A percentile compares a stretch with the other conserved stretches of the same genome.
Evolutionary conservation across 768 basidiomycete genomes (phyloP).

Genomic region (Trametes meyenii): DNA sequence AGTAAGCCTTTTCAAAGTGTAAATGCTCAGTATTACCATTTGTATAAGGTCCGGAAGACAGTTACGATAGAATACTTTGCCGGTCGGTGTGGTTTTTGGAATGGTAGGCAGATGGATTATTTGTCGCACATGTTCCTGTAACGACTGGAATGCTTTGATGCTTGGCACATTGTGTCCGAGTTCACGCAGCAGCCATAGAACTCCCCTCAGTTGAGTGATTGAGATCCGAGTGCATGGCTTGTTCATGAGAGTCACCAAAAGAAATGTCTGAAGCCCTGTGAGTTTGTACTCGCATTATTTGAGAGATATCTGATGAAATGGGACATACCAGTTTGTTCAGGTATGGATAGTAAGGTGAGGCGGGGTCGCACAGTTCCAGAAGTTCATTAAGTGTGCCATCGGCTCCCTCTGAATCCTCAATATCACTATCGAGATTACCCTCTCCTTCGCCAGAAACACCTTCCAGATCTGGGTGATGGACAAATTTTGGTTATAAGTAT

Average conservation of each 20-base stretch:
- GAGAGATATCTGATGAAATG: not conserved
- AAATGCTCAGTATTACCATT: not conserved
- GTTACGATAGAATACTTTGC: constrained; percentile 3
- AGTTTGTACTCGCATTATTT: not conserved
- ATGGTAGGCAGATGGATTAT: not conserved
- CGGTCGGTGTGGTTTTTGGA: not conserved
- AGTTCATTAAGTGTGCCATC: not conserved
- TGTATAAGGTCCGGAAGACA: not conserved
- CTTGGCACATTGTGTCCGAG: not conserved
- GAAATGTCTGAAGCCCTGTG: not conserved
- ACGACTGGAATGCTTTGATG: not conserved
- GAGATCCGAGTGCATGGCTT: not conserved
- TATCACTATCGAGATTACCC: too few relatives aligned
- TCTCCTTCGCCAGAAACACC: too few relatives aligned
- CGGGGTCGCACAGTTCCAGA: not conserved
- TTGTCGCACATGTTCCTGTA: not conserved
- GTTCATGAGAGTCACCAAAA: not conserved
- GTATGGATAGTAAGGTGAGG: not conserved
- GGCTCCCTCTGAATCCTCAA: not conserved
- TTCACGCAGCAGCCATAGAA: not conserved
- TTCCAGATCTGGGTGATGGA: too few relatives aligned
- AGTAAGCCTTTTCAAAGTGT: not conserved
- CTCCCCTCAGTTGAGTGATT: not conserved
- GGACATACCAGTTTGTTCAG: not conserved
- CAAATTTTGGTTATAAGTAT: not conserved